Percentiles rank a stretch among this genome's conserved stretches.
phyloP scores from a whole-genome alignment of 2,329 filamentous ascomycete genomes.

The Graphilbum sp. region DNA sequence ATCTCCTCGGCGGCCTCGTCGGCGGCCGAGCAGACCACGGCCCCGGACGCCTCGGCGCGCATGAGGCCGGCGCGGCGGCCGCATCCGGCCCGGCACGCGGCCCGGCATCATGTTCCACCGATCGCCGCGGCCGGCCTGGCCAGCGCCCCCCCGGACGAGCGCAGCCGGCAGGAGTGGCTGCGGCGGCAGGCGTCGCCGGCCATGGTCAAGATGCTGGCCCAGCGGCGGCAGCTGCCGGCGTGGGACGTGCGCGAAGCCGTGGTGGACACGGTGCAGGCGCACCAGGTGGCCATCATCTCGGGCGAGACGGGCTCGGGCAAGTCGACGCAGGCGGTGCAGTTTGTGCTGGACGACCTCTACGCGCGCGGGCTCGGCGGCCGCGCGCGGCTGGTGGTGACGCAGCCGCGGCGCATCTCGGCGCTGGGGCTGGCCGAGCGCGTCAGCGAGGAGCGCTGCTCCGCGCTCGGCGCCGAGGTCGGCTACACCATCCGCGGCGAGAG shows the following conservation, averaged over 20 bases:
- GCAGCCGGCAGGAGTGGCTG: constrained; percentile 53
- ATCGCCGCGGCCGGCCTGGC: constrained; percentile 43
- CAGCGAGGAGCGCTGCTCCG: constrained; percentile 60
- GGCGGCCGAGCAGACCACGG: constrained; percentile 31
- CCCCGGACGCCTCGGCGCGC: not conserved
- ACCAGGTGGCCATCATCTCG: constrained; percentile 90
- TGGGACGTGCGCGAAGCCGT: constrained; percentile 72
- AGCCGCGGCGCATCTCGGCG: constrained; percentile 86
- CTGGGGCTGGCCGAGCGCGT: constrained; percentile 88
- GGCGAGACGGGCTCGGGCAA: constrained; percentile 96
- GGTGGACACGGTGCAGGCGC: constrained; percentile 53
- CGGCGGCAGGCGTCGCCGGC: constrained; percentile 45
- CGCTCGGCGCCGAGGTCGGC: constrained; percentile 74
- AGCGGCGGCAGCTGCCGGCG: constrained; percentile 62
- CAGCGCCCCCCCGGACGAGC: constrained; percentile 44
- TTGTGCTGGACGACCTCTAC: constrained; percentile 84
- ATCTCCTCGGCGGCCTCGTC: constrained; percentile 65
- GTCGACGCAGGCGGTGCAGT: constrained; percentile 92
- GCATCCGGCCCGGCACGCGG: constrained; percentile 13
- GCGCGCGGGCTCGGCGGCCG: constrained; percentile 54
- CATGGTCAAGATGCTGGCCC: constrained; percentile 59
- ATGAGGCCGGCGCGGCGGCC: constrained; percentile 5
- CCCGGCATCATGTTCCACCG: constrained; percentile 13
- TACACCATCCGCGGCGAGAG: constrained; percentile 87
- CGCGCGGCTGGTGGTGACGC: constrained; percentile 88